These are phyloP conservation scores for Cytospora piceicola DNA, from an alignment of 2,329 filamentous ascomycete species.

Conservation along the genomic window DNA sequence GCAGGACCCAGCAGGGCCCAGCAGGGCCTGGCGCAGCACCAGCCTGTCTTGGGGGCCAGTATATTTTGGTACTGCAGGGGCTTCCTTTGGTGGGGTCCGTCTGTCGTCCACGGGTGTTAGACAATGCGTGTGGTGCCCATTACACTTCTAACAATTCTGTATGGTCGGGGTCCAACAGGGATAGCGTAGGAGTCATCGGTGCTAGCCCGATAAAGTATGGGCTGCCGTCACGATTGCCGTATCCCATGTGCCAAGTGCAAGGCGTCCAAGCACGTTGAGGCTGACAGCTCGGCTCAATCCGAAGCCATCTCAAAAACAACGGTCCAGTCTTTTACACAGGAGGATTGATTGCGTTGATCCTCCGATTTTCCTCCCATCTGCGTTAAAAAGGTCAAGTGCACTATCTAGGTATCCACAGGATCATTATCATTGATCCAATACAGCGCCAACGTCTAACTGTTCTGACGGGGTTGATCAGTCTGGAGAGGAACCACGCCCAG, in stretches of 20 bases:
- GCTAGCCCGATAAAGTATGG: conserved; percentile 12
- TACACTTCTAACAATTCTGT: conserved; percentile 7
- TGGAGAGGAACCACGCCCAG: too few species aligned
- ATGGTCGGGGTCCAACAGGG: neutral
- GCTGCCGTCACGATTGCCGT: conserved; percentile 10
- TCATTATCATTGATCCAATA: too few species aligned
- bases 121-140: too few species aligned
- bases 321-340: too few species aligned
- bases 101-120: neutral
- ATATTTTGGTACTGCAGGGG: neutral
- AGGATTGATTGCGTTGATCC: too few species aligned
- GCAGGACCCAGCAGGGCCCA: neutral
- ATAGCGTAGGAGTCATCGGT: neutral
- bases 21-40: neutral
- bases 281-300: conserved; percentile 15
- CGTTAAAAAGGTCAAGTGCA: too few species aligned
- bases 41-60: neutral
- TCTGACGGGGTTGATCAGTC: too few species aligned
- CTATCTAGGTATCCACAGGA: too few species aligned
- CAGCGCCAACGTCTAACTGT: too few species aligned
- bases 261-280: neutral
- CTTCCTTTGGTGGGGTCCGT: neutral
- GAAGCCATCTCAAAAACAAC: neutral
- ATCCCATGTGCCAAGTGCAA: neutral
- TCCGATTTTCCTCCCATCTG: too few species aligned